These are phyloP conservation scores for Lecanicillium sp. DNA, from an alignment of 2,329 filamentous ascomycete species.

Conservation along the genomic window DNA sequence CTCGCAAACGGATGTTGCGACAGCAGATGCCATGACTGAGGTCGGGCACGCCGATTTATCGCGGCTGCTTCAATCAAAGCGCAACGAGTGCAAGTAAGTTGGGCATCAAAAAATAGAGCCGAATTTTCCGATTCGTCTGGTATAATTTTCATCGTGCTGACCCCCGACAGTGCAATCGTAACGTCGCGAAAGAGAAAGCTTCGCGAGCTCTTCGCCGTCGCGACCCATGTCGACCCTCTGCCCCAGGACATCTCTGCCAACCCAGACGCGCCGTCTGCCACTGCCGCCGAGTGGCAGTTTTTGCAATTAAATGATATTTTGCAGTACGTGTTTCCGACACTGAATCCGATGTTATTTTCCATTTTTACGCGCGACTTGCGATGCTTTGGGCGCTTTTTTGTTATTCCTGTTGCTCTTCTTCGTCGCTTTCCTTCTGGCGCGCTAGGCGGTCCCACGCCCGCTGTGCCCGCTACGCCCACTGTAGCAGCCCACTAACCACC, in stretches of 20 bases:
- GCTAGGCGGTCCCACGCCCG: too few relatives aligned
- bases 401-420: conserved; percentile 11
- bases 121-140: conserved; percentile 40
- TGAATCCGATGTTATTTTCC: not conserved
- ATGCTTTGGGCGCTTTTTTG: conserved; percentile 2
- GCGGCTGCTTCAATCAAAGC: conserved; percentile 58
- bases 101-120: conserved; percentile 33
- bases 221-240: conserved; percentile 58
- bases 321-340: conserved; percentile 39
- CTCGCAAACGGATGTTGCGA: conserved; percentile 61
- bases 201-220: conserved; percentile 74
- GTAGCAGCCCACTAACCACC: conserved; percentile 13
- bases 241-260: conserved; percentile 50
- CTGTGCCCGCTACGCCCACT: conserved; percentile 9
- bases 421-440: too few relatives aligned
- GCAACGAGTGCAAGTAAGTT: conserved; percentile 52
- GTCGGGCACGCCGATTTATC: conserved; percentile 57
- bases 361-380: conserved; percentile 8
- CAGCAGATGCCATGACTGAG: conserved; percentile 63
- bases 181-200: conserved; percentile 85
- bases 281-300: conserved; percentile 45
- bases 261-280: conserved; percentile 45
- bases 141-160: conserved; percentile 37
- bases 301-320: conserved; percentile 49
- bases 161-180: conserved; percentile 55